These are phyloP conservation scores for Fusarium oligoseptatum DNA, from an alignment of 2,329 filamentous ascomycete species.

Conservation along the genomic window DNA sequence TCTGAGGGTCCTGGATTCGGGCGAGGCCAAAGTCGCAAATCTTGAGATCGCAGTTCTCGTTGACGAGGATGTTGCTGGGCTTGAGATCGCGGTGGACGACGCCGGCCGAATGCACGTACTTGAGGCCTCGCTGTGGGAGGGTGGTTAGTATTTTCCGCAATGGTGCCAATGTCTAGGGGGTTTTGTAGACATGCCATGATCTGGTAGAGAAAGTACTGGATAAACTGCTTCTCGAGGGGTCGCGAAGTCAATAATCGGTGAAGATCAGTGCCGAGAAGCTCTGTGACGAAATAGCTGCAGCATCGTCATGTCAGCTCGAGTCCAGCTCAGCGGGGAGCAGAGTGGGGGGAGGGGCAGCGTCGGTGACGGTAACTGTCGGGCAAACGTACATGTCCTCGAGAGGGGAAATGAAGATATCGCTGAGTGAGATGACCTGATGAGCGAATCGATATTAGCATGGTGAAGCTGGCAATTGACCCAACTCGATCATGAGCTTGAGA, in stretches of 20 bases:
- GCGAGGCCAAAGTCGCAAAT: slow-evolving; percentile 99
- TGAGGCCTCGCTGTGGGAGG: slow-evolving; percentile 82
- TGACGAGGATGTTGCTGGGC: slow-evolving; percentile 98
- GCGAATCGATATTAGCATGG: slow-evolving; percentile 24
- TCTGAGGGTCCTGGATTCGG: slow-evolving; percentile 98
- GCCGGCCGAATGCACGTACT: slow-evolving; percentile 98
- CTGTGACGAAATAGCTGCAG: slow-evolving; percentile 93
- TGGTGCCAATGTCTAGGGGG: not conserved
- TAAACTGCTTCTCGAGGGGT: slow-evolving; percentile 98
- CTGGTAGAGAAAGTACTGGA: slow-evolving; percentile 99
- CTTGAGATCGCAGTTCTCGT: slow-evolving; percentile 99
- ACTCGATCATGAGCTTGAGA: not conserved
- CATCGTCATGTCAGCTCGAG: slow-evolving; percentile 39
- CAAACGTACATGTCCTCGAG: slow-evolving; percentile 91
- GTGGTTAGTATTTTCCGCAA: slow-evolving; percentile 25
- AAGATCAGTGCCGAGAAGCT: slow-evolving; percentile 95
- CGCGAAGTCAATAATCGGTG: slow-evolving; percentile 95
- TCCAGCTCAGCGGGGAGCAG: slow-evolving; percentile 15
- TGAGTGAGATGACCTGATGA: slow-evolving; percentile 90
- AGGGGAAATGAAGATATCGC: slow-evolving; percentile 99
- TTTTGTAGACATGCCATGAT: slow-evolving; percentile 79
- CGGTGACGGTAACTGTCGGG: slow-evolving; percentile 18
- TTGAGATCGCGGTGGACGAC: slow-evolving; percentile 98
- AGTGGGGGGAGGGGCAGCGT: slow-evolving; percentile 16
- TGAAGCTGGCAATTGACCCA: slow-evolving; percentile 18